These are phyloP conservation scores for Trichoderma gracile DNA, from an alignment of 2,329 filamentous ascomycete species.

Conservation along the genomic window DNA sequence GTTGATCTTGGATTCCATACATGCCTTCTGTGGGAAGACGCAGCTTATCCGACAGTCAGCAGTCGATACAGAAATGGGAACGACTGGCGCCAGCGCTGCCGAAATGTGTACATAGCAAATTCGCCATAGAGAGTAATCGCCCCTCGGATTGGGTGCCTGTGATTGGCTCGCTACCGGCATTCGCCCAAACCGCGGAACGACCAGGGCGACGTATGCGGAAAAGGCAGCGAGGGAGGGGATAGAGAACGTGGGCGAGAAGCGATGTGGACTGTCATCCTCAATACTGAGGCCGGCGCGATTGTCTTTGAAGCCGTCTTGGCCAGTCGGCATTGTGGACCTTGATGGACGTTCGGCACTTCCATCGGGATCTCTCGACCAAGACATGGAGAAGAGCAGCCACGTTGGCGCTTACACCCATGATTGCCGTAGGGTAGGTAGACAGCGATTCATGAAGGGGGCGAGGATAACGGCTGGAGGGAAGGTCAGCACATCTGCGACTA, in stretches of 20 bases:
- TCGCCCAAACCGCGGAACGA: not conserved
- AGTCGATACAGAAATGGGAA: not conserved
- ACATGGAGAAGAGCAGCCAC: conserved; percentile 4
- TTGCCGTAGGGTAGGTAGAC: not conserved
- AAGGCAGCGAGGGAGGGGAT: no score
- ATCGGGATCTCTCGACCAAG: not conserved
- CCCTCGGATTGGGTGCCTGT: not conserved
- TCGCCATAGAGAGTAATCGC: conserved; percentile 11
- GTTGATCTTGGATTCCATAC: not conserved
- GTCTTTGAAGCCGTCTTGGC: not conserved
- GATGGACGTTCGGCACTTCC: not conserved
- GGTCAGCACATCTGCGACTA: not conserved
- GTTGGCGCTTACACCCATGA: conserved; percentile 1
- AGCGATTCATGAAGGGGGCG: not conserved
- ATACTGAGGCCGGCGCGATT: not conserved
- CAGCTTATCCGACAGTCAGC: not conserved
- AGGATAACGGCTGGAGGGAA: not conserved
- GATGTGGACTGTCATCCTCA: not conserved
- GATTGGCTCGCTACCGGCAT: not conserved
- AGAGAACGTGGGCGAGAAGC: not conserved
- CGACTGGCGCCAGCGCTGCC: not conserved
- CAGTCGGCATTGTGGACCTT: not conserved
- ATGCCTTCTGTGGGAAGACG: not conserved
- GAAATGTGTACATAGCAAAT: not conserved
- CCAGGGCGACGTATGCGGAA: not conserved